Evolutionary conservation across 2,329 filamentous ascomycete species (phyloP).

Genomic region (Fusarium concolor): DNA sequence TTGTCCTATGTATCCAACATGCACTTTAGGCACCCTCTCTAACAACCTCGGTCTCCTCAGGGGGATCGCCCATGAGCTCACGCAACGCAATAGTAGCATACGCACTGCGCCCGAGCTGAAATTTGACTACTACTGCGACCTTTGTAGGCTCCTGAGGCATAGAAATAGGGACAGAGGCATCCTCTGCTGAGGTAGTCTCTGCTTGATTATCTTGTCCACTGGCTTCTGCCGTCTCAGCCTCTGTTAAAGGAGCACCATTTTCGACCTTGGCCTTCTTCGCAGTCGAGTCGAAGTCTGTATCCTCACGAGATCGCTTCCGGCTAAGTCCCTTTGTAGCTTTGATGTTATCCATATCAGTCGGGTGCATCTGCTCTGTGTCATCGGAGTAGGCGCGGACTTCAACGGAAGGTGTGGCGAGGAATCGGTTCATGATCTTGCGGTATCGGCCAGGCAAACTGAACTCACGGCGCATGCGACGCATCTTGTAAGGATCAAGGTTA

Average conservation of each 20-base stretch:
- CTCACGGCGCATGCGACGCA: slow-evolving; percentile 88
- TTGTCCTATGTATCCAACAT: background rate
- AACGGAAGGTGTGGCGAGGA: slow-evolving; percentile 72
- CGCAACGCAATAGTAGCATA: slow-evolving; percentile 87
- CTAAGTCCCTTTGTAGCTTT: slow-evolving; percentile 51
- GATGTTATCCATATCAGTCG: slow-evolving; percentile 84
- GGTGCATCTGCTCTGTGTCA: slow-evolving; percentile 84
- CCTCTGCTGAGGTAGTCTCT: slow-evolving; percentile 16
- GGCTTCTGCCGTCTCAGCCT: slow-evolving; percentile 33
- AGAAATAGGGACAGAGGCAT: slow-evolving; percentile 7
- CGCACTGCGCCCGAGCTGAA: slow-evolving; percentile 81
- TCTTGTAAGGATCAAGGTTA: slow-evolving; percentile 81
- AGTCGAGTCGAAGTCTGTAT: slow-evolving; percentile 26
- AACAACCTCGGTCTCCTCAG: slow-evolving; percentile 38
- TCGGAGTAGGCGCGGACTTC: slow-evolving; percentile 77
- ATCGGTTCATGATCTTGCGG: slow-evolving; percentile 82
- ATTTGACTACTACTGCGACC: slow-evolving; percentile 77
- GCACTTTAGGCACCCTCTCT: background rate
- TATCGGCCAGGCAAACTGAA: slow-evolving; percentile 91
- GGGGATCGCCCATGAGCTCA: slow-evolving; percentile 73
- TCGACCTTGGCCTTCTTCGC: slow-evolving; percentile 46
- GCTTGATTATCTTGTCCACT: slow-evolving; percentile 7
- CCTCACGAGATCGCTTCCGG: slow-evolving; percentile 39
- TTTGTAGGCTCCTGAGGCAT: slow-evolving; percentile 45
- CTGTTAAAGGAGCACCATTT: slow-evolving; percentile 13